phyloP scores from a whole-genome alignment of 78 protist genomes.

The Emiliania huxleyi region DNA sequence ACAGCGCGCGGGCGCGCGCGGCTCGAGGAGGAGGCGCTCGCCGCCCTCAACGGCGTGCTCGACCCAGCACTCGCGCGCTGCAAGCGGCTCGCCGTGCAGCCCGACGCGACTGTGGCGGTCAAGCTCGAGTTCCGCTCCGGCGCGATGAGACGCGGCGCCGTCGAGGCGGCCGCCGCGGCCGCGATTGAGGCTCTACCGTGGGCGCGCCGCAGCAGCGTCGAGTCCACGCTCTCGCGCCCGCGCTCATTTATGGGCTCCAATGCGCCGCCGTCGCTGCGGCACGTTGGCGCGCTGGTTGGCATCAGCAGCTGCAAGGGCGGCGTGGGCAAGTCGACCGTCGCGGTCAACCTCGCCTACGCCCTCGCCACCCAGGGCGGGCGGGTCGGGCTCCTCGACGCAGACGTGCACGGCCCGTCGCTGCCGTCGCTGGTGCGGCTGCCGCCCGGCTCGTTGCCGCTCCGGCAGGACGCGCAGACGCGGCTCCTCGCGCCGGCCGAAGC shows the following conservation, averaged over 20 bases:
- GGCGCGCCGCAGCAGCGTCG: not conserved
- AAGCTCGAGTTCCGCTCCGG: not conserved
- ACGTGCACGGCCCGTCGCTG: constrained; percentile 87
- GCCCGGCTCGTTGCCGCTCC: not conserved
- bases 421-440: constrained; percentile 56
- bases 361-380: not conserved
- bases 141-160: not conserved
- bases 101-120: not conserved
- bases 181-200: not conserved
- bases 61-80: not conserved
- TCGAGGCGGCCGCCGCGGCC: not conserved
- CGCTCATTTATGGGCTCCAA: not conserved
- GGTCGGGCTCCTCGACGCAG: constrained; percentile 78
- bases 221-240: not conserved
- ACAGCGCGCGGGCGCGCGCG: not conserved
- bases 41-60: not conserved
- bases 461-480: not conserved
- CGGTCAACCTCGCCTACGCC: constrained; percentile 59
- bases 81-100: not conserved
- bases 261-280: constrained; percentile 7
- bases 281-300: constrained; percentile 19
- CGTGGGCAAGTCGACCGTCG: constrained; percentile 92
- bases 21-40: not conserved
- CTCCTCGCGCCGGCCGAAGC: not conserved
- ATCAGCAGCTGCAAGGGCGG: constrained; percentile 88